Percentiles rank a stretch among this genome's conserved stretches.
phyloP scores from a whole-genome alignment of 352 stramenopile species.

The Globisporangium okanoganense region DNA sequence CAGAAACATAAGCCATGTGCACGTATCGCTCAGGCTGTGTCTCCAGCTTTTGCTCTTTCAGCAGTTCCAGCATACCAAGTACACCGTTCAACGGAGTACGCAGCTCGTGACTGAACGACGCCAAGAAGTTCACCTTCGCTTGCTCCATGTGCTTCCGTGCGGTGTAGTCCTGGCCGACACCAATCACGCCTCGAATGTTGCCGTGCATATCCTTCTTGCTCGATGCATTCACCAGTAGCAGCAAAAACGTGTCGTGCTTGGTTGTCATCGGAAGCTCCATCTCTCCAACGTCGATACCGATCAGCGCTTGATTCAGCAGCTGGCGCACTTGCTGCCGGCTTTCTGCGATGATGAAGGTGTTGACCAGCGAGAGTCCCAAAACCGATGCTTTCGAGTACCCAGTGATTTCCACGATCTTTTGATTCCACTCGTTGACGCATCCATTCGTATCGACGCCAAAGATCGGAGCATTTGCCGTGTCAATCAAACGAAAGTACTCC shows the following conservation, averaged over 20 bases:
- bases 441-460: conserved; percentile 83
- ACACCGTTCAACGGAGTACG: conserved; percentile 80
- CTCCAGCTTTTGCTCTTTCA: conserved; percentile 75
- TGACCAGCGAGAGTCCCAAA: conserved; percentile 63
- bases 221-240: conserved; percentile 77
- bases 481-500: conserved; percentile 71
- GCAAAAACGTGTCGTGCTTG: conserved; percentile 57
- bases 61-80: conserved; percentile 76
- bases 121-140: conserved; percentile 84
- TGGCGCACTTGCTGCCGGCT: conserved; percentile 64
- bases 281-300: conserved; percentile 85
- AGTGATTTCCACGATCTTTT: conserved; percentile 86
- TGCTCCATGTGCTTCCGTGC: conserved; percentile 84
- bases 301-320: conserved; percentile 74
- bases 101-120: conserved; percentile 82
- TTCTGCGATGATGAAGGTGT: conserved; percentile 77
- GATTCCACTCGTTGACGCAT: conserved; percentile 85
- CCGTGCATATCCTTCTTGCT: conserved; percentile 90
- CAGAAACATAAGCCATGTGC: conserved; percentile 84
- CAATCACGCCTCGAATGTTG: conserved; percentile 91
- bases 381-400: conserved; percentile 72
- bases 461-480: conserved; percentile 78
- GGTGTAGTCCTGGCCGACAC: conserved; percentile 92
- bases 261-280: conserved; percentile 87
- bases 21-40: conserved; percentile 68